Percentiles rank a stretch among this genome's conserved stretches.
Conservation (phyloP, 192 early-diverging fungal genomes). For the Gryganskiella cystojenkinii region DNA sequence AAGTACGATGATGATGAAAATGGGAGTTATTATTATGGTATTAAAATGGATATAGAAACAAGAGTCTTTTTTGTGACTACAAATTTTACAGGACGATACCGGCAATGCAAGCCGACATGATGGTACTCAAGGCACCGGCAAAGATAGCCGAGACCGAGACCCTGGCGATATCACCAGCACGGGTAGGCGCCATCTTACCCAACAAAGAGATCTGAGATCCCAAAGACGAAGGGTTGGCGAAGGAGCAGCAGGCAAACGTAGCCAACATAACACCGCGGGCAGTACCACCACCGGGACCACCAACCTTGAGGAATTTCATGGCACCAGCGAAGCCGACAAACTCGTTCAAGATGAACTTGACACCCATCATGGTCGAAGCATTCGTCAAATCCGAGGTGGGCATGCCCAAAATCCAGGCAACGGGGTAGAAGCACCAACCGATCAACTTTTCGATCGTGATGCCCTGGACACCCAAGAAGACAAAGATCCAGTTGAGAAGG, state of each 20-base stretch:
- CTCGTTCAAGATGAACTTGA: constrained; percentile 72
- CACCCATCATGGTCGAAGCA: constrained; percentile 76
- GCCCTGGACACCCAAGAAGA: constrained; percentile 68
- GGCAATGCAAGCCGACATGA: constrained; percentile 84
- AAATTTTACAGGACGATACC: constrained; percentile 68
- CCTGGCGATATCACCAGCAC: constrained; percentile 74
- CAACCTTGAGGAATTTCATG: constrained; percentile 43
- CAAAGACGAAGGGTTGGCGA: constrained; percentile 86
- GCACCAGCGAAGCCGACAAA: constrained; percentile 79
- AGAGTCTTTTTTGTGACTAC: constrained; percentile 5
- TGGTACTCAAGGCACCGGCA: constrained; percentile 82
- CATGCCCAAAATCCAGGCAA: constrained; percentile 78
- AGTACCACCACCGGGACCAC: constrained; percentile 50
- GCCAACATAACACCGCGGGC: constrained; percentile 62
- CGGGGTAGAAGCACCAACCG: constrained; percentile 83
- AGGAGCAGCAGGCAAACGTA: constrained; percentile 89
- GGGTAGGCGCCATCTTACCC: constrained; percentile 78
- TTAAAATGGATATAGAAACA: constrained; percentile 16
- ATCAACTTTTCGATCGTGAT: constrained; percentile 76
- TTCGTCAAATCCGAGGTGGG: constrained; percentile 53
- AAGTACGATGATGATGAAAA: too few relatives aligned
- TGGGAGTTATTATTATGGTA: too few relatives aligned
- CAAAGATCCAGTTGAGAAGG: constrained; percentile 74
- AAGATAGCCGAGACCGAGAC: constrained; percentile 85
- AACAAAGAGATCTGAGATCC: constrained; percentile 84